Evolutionary conservation across 2,329 filamentous ascomycete species (phyloP).

Genomic region (Fonsecaea erecta): DNA sequence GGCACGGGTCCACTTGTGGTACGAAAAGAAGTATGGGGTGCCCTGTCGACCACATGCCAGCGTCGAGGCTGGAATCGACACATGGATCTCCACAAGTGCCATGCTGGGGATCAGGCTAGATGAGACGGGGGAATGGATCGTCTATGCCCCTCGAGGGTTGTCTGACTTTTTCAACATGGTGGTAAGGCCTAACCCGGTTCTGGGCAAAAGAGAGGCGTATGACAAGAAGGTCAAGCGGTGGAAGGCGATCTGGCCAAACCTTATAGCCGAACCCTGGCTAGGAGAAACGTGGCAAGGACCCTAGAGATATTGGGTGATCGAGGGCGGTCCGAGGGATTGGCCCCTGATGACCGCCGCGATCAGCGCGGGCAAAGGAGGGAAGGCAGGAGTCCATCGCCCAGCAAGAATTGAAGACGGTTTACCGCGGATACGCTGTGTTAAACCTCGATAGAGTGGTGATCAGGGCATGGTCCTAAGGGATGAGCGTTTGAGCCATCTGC

Average conservation of each 20-base stretch:
- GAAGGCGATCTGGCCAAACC: not conserved
- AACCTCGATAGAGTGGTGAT: not conserved
- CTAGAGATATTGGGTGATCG: not conserved
- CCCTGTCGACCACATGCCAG: not conserved
- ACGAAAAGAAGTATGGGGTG: not conserved
- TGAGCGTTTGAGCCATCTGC: not conserved
- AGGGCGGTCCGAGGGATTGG: not conserved
- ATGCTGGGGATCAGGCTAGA: not conserved
- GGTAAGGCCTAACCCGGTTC: not conserved
- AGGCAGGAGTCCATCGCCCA: too few relatives aligned
- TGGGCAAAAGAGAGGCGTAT: not conserved
- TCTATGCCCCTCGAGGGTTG: not conserved
- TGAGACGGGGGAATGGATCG: not conserved
- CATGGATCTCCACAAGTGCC: not conserved
- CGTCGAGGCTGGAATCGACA: not conserved
- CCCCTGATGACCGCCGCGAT: not conserved
- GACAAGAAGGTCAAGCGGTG: not conserved
- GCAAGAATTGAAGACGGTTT: not conserved
- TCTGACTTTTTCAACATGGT: conserved; percentile 2
- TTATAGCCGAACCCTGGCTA: not conserved
- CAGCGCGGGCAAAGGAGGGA: not conserved
- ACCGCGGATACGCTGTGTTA: not conserved
- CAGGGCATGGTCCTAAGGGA: not conserved
- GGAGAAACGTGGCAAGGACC: not conserved
- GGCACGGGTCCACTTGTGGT: not conserved